Evolutionary conservation across 192 early-diverging fungal species (phyloP).

Genomic region (Allomyces javanicus): DNA sequence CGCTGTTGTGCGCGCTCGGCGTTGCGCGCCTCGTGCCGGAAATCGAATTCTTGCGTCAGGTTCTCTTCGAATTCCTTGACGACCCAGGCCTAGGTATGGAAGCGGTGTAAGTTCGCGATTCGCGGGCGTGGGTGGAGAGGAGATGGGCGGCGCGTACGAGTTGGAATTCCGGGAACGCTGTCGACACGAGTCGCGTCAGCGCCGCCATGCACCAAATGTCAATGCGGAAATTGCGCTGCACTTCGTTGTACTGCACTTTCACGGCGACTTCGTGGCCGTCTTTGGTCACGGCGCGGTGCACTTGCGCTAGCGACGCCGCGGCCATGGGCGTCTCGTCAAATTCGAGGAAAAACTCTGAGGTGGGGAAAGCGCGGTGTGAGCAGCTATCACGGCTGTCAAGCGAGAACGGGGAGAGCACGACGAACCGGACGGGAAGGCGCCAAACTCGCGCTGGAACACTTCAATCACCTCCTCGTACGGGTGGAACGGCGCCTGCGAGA

Average conservation of each 20-base stretch:
- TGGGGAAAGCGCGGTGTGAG: not conserved
- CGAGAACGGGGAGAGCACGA: not conserved
- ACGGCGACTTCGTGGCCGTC: constrained; percentile 18
- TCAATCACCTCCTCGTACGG: constrained; percentile 18
- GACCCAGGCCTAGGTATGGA: constrained; percentile 13
- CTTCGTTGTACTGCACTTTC: constrained; percentile 25
- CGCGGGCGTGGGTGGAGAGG: no score
- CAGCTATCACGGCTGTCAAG: not conserved
- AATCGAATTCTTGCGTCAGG: constrained; percentile 25
- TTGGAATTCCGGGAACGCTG: constrained; percentile 24
- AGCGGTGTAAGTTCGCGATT: no score
- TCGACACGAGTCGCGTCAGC: constrained; percentile 19
- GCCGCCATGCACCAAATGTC: constrained; percentile 28
- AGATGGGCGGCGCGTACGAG: not conserved
- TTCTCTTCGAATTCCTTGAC: constrained; percentile 23
- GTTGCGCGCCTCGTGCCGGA: constrained; percentile 21
- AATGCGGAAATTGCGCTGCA: constrained; percentile 19
- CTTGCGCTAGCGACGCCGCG: constrained; percentile 25
- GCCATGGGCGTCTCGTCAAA: constrained; percentile 23
- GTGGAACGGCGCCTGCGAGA: constrained; percentile 16
- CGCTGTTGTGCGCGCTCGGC: constrained; percentile 21
- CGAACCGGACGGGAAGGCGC: constrained; percentile 2
- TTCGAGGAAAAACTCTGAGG: constrained; percentile 19
- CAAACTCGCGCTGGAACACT: constrained; percentile 19
- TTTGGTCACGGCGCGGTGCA: constrained; percentile 21